Conservation (phyloP, 371 early-diverging fungal genomes). For the Lichtheimia corymbifera region DNA sequence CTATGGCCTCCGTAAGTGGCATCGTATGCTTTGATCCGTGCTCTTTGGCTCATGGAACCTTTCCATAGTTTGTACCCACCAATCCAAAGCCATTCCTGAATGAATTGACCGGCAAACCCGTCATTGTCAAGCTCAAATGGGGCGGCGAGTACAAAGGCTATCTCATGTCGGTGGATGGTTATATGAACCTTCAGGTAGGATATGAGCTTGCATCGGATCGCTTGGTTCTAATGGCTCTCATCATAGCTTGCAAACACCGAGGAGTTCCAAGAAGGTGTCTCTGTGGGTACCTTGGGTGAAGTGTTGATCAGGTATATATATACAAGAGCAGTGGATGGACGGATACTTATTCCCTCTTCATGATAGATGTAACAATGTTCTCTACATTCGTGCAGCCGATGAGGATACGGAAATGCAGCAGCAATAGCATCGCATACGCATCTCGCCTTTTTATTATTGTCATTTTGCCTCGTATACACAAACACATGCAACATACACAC, state of each 20-base stretch:
- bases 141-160: constrained; percentile 96
- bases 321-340: no score
- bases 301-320: constrained; percentile 79
- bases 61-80: constrained; percentile 80
- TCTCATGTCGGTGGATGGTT: constrained; percentile 90
- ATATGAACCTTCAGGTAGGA: constrained; percentile 95
- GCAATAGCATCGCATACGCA: background rate
- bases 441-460: no score
- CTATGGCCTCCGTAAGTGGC: constrained; percentile 1
- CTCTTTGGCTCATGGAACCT: background rate
- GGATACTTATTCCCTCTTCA: background rate
- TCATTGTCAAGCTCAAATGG: constrained; percentile 96
- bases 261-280: constrained; percentile 91
- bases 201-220: constrained; percentile 1
- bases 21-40: background rate
- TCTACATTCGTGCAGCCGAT: constrained; percentile 79
- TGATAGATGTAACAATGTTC: constrained; percentile 83
- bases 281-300: constrained; percentile 89
- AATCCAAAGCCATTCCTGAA: constrained; percentile 97
- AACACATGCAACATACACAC: background rate
- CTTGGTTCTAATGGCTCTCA: constrained; percentile 6
- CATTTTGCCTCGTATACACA: background rate
- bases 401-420: constrained; percentile 54
- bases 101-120: constrained; percentile 89
- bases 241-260: constrained; percentile 88